Evolutionary conservation across 1,284 basidiomycete genomes (phyloP).

Genomic region (Prillingera fragicola): DNA sequence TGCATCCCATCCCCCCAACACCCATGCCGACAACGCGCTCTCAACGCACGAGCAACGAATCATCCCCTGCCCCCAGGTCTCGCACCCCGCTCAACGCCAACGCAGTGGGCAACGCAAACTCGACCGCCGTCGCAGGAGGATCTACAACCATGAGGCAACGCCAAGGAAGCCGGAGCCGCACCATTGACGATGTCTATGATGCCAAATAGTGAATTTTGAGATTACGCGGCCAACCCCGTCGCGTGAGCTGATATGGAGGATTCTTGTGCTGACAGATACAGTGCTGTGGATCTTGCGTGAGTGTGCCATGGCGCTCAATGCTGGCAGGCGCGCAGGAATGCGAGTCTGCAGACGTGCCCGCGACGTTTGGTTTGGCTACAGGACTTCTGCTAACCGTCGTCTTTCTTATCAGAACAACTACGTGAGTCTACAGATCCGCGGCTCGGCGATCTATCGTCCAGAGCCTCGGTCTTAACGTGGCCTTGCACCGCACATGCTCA

Average conservation of each 20-base stretch:
- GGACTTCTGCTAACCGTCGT: conserved; percentile 6
- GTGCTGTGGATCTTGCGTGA: conserved; percentile 46
- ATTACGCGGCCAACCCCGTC: neutral
- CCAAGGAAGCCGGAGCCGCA: conserved; percentile 34
- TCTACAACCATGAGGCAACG: too few species aligned
- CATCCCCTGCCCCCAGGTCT: too few species aligned
- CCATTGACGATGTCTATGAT: conserved; percentile 44
- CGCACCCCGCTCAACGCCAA: too few species aligned
- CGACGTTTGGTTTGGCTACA: neutral
- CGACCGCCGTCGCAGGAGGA: too few species aligned
- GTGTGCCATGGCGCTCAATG: conserved; percentile 13
- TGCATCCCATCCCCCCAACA: too few species aligned
- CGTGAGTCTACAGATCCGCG: conserved; percentile 20
- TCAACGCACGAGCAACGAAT: too few species aligned
- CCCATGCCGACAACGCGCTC: too few species aligned
- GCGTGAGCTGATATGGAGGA: conserved; percentile 3
- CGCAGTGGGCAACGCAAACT: too few species aligned
- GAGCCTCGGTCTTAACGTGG: neutral
- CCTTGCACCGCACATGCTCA: neutral
- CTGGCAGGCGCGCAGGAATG: too few species aligned
- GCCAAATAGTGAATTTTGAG: conserved; percentile 43
- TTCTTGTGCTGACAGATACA: conserved; percentile 11
- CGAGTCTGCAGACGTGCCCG: neutral
- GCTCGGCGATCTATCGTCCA: neutral
- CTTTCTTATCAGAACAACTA: conserved; percentile 28